These are phyloP conservation scores for Aspergillus sp. DNA, from an alignment of 2,329 filamentous ascomycete species.

Conservation along the genomic window DNA sequence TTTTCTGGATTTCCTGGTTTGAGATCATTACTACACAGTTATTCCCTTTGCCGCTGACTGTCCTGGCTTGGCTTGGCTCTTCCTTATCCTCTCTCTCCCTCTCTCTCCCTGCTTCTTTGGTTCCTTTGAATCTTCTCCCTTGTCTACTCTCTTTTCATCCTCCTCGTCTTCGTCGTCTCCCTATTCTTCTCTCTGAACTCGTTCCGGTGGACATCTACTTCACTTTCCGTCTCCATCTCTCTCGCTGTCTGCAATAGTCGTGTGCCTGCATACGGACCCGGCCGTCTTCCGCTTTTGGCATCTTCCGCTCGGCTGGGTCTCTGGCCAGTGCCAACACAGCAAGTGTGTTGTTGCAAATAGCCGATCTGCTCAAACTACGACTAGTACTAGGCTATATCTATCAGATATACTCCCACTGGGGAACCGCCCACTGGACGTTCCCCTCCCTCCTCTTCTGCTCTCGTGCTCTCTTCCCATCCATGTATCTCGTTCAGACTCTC, in stretches of 20 bases:
- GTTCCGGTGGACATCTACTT: not conserved
- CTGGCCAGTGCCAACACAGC: constrained; percentile 23
- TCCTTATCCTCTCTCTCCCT: not conserved
- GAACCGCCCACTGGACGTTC: constrained; percentile 10
- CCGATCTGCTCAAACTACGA: constrained; percentile 4
- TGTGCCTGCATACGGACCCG: constrained; percentile 26
- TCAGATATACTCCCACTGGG: constrained; percentile 10
- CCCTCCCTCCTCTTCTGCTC: constrained; percentile 1
- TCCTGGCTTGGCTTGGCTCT: constrained; percentile 3
- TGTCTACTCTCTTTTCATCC: not conserved
- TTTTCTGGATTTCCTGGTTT: constrained; percentile 5
- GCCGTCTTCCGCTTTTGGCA: constrained; percentile 22
- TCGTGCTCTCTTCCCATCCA: constrained; percentile 25
- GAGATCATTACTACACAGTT: constrained; percentile 11
- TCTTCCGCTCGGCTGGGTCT: constrained; percentile 15
- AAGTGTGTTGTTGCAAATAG: constrained; percentile 15
- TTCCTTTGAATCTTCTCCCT: not conserved
- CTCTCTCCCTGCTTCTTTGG: not conserved
- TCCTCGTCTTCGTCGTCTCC: not conserved
- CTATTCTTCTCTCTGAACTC: not conserved
- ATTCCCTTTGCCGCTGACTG: constrained; percentile 1
- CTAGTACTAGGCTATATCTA: not conserved
- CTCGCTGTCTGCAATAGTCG: constrained; percentile 15
- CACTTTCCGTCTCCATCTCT: not conserved
- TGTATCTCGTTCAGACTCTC: constrained; percentile 44